Evolutionary conservation across 805 yeast genomes (phyloP).

Genomic region (Candida silvicultrix): DNA sequence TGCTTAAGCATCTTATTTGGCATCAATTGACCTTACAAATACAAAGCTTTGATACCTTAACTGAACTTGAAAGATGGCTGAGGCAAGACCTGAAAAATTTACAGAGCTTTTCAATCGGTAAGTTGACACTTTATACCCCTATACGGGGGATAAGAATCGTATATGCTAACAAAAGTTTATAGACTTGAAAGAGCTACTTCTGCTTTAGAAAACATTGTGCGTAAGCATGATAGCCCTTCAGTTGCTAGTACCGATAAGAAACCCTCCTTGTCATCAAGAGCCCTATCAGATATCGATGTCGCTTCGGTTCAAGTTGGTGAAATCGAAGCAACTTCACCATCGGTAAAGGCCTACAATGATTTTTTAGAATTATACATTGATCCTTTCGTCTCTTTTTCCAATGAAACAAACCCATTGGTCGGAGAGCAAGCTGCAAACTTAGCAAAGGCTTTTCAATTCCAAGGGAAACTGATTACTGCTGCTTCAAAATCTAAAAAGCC

Average conservation of each 20-base stretch:
- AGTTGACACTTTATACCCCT: neutral
- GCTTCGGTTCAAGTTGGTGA: constrained; percentile 4
- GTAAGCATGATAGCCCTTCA: constrained; percentile 9
- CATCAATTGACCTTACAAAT: neutral
- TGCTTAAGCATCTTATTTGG: no score
- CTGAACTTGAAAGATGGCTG: neutral
- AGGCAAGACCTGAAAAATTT: constrained; percentile 6
- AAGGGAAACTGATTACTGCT: constrained; percentile 51
- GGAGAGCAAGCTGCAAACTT: constrained; percentile 47
- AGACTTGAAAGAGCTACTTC: constrained; percentile 23
- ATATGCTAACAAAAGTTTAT: neutral
- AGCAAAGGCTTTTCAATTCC: constrained; percentile 48
- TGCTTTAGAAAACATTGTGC: constrained; percentile 20
- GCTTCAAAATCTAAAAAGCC: constrained; percentile 64
- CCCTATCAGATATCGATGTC: constrained; percentile 6
- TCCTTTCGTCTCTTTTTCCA: constrained; percentile 54
- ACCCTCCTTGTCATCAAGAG: neutral
- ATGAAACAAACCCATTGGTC: constrained; percentile 48
- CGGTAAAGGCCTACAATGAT: constrained; percentile 46
- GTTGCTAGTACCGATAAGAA: neutral
- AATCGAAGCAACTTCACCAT: constrained; percentile 21
- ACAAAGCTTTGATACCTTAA: neutral
- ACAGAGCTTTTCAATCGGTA: constrained; percentile 8
- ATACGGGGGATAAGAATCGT: no score
- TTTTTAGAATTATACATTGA: constrained; percentile 46